phyloP scores from a whole-genome alignment of 345 rosid species.

The Anastatica hierochuntica region DNA sequence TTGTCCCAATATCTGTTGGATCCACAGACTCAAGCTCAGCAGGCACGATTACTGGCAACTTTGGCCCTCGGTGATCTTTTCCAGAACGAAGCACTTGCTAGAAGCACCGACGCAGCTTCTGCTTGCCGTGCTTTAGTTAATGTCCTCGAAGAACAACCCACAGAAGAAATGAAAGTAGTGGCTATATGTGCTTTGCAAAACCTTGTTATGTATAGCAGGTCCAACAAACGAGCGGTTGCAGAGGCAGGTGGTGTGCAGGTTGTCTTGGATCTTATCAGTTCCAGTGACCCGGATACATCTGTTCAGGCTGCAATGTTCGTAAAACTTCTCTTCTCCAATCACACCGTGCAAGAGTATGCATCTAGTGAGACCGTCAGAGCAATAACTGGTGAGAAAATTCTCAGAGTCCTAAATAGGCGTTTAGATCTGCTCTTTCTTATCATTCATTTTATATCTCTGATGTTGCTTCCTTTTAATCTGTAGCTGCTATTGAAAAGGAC shows the following conservation, averaged over 20 bases:
- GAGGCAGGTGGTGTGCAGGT: slow-evolving; percentile 99
- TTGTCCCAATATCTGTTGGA: slow-evolving; percentile 93
- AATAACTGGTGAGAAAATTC: slow-evolving; percentile 68
- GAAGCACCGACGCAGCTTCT: slow-evolving; percentile 86
- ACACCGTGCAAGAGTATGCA: slow-evolving; percentile 97
- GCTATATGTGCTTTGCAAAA: slow-evolving; percentile 97
- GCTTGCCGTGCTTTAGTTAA: slow-evolving; percentile 98
- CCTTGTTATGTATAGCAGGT: slow-evolving; percentile 89
- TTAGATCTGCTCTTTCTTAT: background rate
- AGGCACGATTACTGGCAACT: slow-evolving; percentile 81
- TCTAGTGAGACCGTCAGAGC: slow-evolving; percentile 98
- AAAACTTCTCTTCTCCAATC: slow-evolving; percentile 88
- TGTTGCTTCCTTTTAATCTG: slow-evolving; percentile 16
- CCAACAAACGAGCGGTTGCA: slow-evolving; percentile 98
- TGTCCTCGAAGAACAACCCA: slow-evolving; percentile 97
- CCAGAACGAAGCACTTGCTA: slow-evolving; percentile 93
- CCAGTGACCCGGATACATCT: slow-evolving; percentile 92
- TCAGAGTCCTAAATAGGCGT: background rate
- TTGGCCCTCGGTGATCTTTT: slow-evolving; percentile 96
- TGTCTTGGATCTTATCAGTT: slow-evolving; percentile 82
- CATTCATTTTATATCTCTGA: background rate
- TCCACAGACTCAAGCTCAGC: slow-evolving; percentile 98
- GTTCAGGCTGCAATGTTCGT: slow-evolving; percentile 97
- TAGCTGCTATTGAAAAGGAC: slow-evolving; percentile 99
- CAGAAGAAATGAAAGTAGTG: slow-evolving; percentile 99